A percentile compares a stretch with the other conserved stretches of the same genome.
These are phyloP conservation scores for Verticillium klebahnii DNA, from an alignment of 2,329 filamentous ascomycete species.

Conservation along the genomic window DNA sequence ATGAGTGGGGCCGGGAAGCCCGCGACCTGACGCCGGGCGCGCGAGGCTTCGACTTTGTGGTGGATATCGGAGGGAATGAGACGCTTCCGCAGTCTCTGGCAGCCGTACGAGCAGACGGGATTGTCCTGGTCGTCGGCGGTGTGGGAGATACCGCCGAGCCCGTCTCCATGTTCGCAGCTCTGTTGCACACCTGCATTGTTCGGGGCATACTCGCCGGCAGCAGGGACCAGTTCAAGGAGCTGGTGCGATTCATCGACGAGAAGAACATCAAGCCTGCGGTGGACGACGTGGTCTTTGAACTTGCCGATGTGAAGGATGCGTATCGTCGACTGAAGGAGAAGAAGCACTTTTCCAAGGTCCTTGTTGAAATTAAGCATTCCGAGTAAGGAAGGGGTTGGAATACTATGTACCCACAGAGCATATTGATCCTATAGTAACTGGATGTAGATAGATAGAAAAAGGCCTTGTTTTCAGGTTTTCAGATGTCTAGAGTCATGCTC, in stretches of 20 bases:
- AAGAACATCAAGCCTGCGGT: slow-evolving; percentile 23
- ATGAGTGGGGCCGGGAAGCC: slow-evolving; percentile 56
- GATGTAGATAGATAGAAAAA: no score
- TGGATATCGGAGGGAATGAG: slow-evolving; percentile 60
- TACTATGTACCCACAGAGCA: no score
- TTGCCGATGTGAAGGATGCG: slow-evolving; percentile 24
- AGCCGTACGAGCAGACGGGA: slow-evolving; percentile 33
- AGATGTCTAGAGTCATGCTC: neutral
- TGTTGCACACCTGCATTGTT: slow-evolving; percentile 21
- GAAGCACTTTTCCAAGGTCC: slow-evolving; percentile 31
- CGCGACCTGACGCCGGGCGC: slow-evolving; percentile 39
- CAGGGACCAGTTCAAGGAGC: slow-evolving; percentile 20
- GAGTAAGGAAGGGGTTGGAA: neutral
- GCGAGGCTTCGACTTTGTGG: slow-evolving; percentile 54
- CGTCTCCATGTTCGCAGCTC: slow-evolving; percentile 18
- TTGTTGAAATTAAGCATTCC: slow-evolving; percentile 21
- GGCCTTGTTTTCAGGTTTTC: neutral
- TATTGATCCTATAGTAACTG: no score
- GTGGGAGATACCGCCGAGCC: slow-evolving; percentile 22
- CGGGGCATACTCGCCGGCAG: slow-evolving; percentile 23
- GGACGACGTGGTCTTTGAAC: slow-evolving; percentile 23
- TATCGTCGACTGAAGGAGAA: slow-evolving; percentile 24
- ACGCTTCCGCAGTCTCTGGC: slow-evolving; percentile 54
- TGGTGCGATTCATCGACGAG: slow-evolving; percentile 25
- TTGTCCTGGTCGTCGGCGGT: slow-evolving; percentile 22